Evolutionary conservation across 1,139 yeast genomes (phyloP).

Genomic region (Chernovozyma sophiae-reginae): DNA sequence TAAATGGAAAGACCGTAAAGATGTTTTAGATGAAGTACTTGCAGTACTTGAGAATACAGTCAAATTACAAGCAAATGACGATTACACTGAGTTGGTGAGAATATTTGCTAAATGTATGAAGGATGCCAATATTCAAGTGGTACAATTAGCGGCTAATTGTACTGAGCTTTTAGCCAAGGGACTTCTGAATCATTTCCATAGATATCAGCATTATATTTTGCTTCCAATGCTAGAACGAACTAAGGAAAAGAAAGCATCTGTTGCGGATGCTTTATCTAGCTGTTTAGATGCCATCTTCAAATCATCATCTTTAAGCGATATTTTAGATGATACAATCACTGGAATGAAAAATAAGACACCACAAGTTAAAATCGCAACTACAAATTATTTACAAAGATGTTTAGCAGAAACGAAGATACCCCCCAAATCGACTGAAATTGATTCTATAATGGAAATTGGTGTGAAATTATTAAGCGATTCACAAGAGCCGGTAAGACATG

Average conservation of each 20-base stretch:
- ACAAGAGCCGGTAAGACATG: constrained; percentile 78
- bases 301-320: constrained; percentile 48
- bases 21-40: constrained; percentile 67
- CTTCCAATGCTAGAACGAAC: constrained; percentile 73
- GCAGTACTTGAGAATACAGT: constrained; percentile 51
- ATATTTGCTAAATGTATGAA: constrained; percentile 69
- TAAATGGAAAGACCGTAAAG: constrained; percentile 93
- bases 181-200: constrained; percentile 50
- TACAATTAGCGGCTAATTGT: constrained; percentile 72
- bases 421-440: constrained; percentile 54
- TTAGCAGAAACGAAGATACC: constrained; percentile 46
- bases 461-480: constrained; percentile 72
- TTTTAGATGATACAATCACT: constrained; percentile 57
- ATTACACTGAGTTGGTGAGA: constrained; percentile 59
- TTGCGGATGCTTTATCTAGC: constrained; percentile 61
- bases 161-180: constrained; percentile 65
- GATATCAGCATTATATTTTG: constrained; percentile 53
- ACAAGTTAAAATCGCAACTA: constrained; percentile 68
- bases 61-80: constrained; percentile 35
- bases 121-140: constrained; percentile 90
- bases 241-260: constrained; percentile 82
- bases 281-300: constrained; percentile 65
- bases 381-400: constrained; percentile 63
- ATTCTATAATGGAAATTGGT: constrained; percentile 50
- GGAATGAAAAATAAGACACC: constrained; percentile 79